Percentiles rank a stretch among this genome's conserved stretches.
Conservation (phyloP, 1,284 basidiomycete species). For the Dichomitus squalens region DNA sequence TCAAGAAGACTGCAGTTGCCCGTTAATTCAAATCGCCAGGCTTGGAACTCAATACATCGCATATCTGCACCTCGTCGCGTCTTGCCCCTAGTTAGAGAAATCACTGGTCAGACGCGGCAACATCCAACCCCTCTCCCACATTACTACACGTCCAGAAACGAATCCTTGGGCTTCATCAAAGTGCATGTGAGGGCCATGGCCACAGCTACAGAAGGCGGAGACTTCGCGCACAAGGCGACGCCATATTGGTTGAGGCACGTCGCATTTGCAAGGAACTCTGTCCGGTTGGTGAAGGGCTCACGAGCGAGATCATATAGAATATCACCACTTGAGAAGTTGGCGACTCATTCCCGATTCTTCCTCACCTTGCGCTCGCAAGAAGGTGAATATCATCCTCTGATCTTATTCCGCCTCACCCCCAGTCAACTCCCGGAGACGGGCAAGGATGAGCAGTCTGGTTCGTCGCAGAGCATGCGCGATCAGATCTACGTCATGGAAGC, state of each 20-base stretch:
- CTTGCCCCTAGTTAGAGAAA: no score
- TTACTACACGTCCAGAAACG: no score
- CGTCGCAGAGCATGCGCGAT: slow-evolving; percentile 19
- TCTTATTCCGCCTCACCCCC: slow-evolving; percentile 68
- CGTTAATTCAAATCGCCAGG: no score
- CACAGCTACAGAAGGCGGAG: no score
- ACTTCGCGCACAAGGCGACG: not conserved
- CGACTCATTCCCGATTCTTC: slow-evolving; percentile 70
- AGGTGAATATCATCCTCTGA: slow-evolving; percentile 68
- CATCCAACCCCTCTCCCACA: no score
- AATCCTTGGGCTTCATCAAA: no score
- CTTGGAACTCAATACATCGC: no score
- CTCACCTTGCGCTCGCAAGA: slow-evolving; percentile 67
- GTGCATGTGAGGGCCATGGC: no score
- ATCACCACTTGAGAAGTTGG: slow-evolving; percentile 28
- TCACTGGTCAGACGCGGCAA: no score
- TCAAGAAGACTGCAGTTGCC: no score
- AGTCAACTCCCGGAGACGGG: slow-evolving; percentile 19
- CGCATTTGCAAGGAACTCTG: not conserved
- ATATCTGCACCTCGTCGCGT: no score
- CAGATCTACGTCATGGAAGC: slow-evolving; percentile 86
- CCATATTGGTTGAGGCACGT: slow-evolving; percentile 13
- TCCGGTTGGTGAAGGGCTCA: not conserved
- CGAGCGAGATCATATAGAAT: slow-evolving; percentile 19
- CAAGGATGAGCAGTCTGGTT: slow-evolving; percentile 6